Conservation (phyloP, 805 yeast genomes). For the Torulaspora indica region DNA sequence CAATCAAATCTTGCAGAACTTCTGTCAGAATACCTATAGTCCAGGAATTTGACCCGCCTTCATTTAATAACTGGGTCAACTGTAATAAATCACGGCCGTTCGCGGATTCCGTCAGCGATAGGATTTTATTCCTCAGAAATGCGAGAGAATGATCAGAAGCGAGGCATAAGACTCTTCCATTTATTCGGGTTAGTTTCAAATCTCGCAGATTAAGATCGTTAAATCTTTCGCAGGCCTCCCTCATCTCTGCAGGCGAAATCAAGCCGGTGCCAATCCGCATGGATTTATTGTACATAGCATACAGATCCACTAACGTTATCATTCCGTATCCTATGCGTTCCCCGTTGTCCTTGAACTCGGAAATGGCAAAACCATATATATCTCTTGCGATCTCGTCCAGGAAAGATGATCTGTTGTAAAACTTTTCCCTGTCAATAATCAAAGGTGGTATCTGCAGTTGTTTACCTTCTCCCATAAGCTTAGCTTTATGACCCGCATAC, state of each 20-base stretch:
- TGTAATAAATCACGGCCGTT: constrained; percentile 33
- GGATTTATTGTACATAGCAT: constrained; percentile 58
- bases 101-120: constrained; percentile 20
- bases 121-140: constrained; percentile 28
- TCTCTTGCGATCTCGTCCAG: constrained; percentile 72
- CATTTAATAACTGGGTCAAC: constrained; percentile 28
- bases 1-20: constrained; percentile 57
- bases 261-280: constrained; percentile 62
- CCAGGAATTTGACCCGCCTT: constrained; percentile 48
- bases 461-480: constrained; percentile 7
- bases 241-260: constrained; percentile 64
- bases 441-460: constrained; percentile 22
- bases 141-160: constrained; percentile 33
- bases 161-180: constrained; percentile 36
- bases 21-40: constrained; percentile 61
- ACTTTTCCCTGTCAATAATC: constrained; percentile 35
- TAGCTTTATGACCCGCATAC: constrained; percentile 38
- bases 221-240: constrained; percentile 55
- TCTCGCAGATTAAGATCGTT: constrained; percentile 50
- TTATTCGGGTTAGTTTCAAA: constrained; percentile 36
- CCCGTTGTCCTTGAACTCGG: constrained; percentile 37
- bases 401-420: constrained; percentile 40
- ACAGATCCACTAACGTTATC: constrained; percentile 58
- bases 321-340: constrained; percentile 50
- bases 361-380: constrained; percentile 58